These are phyloP conservation scores for Serendipita sp. DNA, from an alignment of 768 basidiomycete genomes.

Conservation along the genomic window DNA sequence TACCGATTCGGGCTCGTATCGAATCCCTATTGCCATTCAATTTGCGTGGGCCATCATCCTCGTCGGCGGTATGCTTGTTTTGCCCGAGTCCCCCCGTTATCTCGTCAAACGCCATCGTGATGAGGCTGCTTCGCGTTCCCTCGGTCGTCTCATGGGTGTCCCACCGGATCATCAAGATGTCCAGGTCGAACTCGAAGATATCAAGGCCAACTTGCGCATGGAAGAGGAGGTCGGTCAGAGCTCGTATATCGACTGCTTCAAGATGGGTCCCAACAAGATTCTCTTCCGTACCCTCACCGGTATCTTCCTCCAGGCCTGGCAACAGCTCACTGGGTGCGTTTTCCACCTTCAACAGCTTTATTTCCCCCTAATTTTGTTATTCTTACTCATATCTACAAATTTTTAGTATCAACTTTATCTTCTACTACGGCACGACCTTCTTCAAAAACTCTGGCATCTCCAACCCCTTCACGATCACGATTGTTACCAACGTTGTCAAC, in stretches of 20 bases:
- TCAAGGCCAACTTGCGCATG: conserved; percentile 42
- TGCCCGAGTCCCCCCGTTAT: conserved; percentile 73
- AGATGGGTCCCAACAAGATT: conserved; percentile 37
- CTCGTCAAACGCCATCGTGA: conserved; percentile 51
- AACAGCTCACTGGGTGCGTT: conserved; percentile 48
- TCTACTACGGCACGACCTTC: conserved; percentile 58
- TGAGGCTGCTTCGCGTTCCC: conserved; percentile 38
- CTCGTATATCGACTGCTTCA: conserved; percentile 53
- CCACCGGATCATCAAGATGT: conserved; percentile 36
- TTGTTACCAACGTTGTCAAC: conserved; percentile 64
- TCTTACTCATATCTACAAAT: no score
- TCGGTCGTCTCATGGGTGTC: conserved; percentile 47
- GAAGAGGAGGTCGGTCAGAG: conserved; percentile 46
- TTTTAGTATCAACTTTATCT: conserved; percentile 52
- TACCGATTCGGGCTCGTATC: conserved; percentile 37
- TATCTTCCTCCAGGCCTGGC: conserved; percentile 62
- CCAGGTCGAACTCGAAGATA: conserved; percentile 39
- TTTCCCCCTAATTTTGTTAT: not conserved
- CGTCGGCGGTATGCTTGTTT: conserved; percentile 48
- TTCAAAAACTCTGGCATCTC: conserved; percentile 41
- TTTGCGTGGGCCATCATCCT: conserved; percentile 69
- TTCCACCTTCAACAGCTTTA: conserved; percentile 10
- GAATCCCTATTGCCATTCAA: conserved; percentile 61
- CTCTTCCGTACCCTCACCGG: conserved; percentile 63
- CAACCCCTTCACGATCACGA: conserved; percentile 44